Evolutionary conservation across 352 stramenopile genomes (phyloP).

Genomic region (Globisporangium alternatum): DNA sequence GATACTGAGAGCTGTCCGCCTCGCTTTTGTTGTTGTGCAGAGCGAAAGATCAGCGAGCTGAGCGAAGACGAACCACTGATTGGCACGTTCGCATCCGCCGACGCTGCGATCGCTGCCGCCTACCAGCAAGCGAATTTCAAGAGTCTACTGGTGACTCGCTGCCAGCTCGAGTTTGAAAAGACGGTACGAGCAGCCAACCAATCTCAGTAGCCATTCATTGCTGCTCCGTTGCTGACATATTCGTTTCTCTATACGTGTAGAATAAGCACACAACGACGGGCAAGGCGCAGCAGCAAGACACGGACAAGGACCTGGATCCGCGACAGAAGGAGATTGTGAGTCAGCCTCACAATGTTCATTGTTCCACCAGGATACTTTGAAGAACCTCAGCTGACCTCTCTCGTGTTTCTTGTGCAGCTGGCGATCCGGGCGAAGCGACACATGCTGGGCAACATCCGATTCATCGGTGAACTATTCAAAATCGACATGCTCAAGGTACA

Average conservation of each 20-base stretch:
- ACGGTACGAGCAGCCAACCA: constrained; percentile 25
- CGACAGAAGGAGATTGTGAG: constrained; percentile 59
- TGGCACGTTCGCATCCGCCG: constrained; percentile 53
- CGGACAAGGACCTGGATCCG: constrained; percentile 39
- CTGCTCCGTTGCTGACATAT: background rate
- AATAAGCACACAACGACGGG: constrained; percentile 39
- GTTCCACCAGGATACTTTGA: no score
- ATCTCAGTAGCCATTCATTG: background rate
- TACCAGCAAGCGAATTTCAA: constrained; percentile 64
- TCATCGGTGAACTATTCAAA: constrained; percentile 88
- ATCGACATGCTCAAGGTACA: constrained; percentile 77
- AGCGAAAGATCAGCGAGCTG: constrained; percentile 48
- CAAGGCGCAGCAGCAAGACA: constrained; percentile 35
- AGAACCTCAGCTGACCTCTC: background rate
- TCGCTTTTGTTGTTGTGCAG: constrained; percentile 21
- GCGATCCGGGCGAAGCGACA: constrained; percentile 63
- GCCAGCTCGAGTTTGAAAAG: constrained; percentile 83
- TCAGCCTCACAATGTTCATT: background rate
- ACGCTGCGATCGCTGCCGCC: constrained; percentile 45
- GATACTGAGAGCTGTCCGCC: background rate
- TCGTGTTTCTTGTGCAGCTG: constrained; percentile 21
- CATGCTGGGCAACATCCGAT: constrained; percentile 88
- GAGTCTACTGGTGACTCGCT: constrained; percentile 68
- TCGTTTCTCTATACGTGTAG: constrained; percentile 13
- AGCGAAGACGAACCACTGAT: constrained; percentile 61